Evolutionary conservation across 306 rosid genomes (phyloP), one percentile per base, ranked within the genome.

Genomic region (Malus fusca): DNA sequence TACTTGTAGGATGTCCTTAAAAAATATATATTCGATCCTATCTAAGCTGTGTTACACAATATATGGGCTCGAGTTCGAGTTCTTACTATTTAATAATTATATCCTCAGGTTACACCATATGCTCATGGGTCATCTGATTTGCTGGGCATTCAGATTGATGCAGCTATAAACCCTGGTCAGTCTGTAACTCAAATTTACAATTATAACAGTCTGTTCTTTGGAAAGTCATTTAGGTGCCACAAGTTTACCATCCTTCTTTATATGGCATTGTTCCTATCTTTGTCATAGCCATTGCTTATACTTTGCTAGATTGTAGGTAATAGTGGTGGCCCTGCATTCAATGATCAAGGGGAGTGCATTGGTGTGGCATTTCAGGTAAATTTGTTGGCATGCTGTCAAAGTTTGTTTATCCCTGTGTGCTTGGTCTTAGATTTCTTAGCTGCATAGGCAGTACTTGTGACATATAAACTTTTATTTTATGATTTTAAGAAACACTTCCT

Each of bases 271-370:
- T 48, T 51, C 53, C 71, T 74, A 44, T 78, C 66, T 72, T 62
- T 83, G 75, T 85, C 78, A 84, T 81, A 64, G 77, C 77, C 73
- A 71, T 84, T 78, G 83, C 80, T 82, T 74, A 66, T 67, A 78
- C 73, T 79, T 66, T 78, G 77, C 81, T 87, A 82, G 78, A 89
- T 84, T 87, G 80, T 83, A 92, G 99, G 99, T 87, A 95, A 95
- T 85, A 95, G 97, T n/a, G 99, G 99, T 79, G 99, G 99, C 35
- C 99, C 99, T n/a, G 97, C 97, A 37, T 95, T 95, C 88, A 95
- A 90, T 81, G 97, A 84, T 84, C 87, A 81, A 76, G 97, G 99
- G 81, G 97, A 95, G 81, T 95, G 99, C 93, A 95, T 95, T 77
- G 99, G 99, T 48, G 97, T 95, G 78, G 99, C 99, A n/a, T 95